Evolutionary conservation across 73 alveolate genomes (phyloP).

Genomic region (Urostyla sp.): DNA sequence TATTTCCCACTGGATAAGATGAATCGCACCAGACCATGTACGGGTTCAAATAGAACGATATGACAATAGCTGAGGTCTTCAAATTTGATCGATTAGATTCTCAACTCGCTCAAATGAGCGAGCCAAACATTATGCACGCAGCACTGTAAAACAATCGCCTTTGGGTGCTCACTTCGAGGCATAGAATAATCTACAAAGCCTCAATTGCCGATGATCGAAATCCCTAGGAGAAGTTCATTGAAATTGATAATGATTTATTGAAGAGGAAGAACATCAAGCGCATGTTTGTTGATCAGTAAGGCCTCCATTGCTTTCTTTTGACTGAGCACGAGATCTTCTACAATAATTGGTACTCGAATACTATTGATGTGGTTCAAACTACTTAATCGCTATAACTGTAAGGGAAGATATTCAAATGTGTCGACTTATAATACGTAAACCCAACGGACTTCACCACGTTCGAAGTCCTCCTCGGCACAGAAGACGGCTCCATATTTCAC

Average conservation of each 20-base stretch:
- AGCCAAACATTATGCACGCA: slow-evolving; percentile 6
- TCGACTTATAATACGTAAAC: slow-evolving; percentile 11
- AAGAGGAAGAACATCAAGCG: slow-evolving; percentile 39
- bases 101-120: background rate
- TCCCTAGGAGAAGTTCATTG: background rate
- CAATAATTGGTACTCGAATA: slow-evolving; percentile 40
- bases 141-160: slow-evolving; percentile 29
- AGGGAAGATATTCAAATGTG: slow-evolving; percentile 30
- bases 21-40: slow-evolving; percentile 29
- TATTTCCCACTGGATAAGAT: no score
- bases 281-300: slow-evolving; percentile 47
- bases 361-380: slow-evolving; percentile 2
- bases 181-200: background rate
- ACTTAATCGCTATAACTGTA: background rate
- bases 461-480: slow-evolving; percentile 54
- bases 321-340: slow-evolving; percentile 60
- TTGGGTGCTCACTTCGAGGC: slow-evolving; percentile 23
- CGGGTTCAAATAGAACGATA: slow-evolving; percentile 29
- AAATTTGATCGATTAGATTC: slow-evolving; percentile 1
- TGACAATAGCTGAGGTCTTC: slow-evolving; percentile 22
- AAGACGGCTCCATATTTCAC: slow-evolving; percentile 51
- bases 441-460: slow-evolving; percentile 2
- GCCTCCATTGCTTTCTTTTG: slow-evolving; percentile 52
- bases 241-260: slow-evolving; percentile 31
- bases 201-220: slow-evolving; percentile 18